phyloP scores from a whole-genome alignment of 495 filamentous ascomycete species.

The Aspergillus nanangensis region DNA sequence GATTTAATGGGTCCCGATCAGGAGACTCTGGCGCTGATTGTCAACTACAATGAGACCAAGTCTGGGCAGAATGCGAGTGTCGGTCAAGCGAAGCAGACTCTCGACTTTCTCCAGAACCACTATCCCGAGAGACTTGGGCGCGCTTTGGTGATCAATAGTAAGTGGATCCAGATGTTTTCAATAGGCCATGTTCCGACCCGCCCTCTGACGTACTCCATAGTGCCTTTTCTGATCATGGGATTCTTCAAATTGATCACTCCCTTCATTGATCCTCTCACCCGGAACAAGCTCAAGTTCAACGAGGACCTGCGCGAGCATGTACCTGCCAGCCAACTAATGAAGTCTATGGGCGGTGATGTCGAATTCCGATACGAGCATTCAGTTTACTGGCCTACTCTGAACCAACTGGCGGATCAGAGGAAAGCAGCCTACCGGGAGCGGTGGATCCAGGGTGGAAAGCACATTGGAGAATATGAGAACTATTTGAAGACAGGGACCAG shows the following conservation, averaged over 20 bases:
- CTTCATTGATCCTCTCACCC: constrained; percentile 91
- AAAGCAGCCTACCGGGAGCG: constrained; percentile 54
- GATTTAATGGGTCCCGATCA: constrained; percentile 83
- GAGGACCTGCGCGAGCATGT: constrained; percentile 76
- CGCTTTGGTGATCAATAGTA: constrained; percentile 82
- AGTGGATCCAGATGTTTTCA: constrained; percentile 18
- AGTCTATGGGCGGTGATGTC: constrained; percentile 46
- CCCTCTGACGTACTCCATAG: constrained; percentile 28
- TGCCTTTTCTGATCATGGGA: constrained; percentile 79
- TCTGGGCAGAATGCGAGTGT: constrained; percentile 73
- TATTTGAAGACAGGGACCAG: constrained; percentile 65
- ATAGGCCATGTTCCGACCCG: too few relatives aligned
- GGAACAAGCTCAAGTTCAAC: constrained; percentile 92
- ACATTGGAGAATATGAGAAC: constrained; percentile 77
- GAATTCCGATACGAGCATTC: constrained; percentile 86
- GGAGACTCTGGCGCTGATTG: constrained; percentile 78
- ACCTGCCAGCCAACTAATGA: constrained; percentile 73
- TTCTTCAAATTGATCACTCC: constrained; percentile 96
- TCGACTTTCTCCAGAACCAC: constrained; percentile 88
- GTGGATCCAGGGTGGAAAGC: constrained; percentile 75
- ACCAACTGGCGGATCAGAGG: constrained; percentile 58
- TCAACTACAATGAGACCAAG: constrained; percentile 81
- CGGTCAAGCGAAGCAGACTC: constrained; percentile 68
- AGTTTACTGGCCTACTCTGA: constrained; percentile 83
- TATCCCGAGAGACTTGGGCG: constrained; percentile 91